Percentiles rank a stretch among this genome's conserved stretches.
phyloP scores from a whole-genome alignment of 257 asterid genomes.

The Fraxinus pennsylvanica region DNA sequence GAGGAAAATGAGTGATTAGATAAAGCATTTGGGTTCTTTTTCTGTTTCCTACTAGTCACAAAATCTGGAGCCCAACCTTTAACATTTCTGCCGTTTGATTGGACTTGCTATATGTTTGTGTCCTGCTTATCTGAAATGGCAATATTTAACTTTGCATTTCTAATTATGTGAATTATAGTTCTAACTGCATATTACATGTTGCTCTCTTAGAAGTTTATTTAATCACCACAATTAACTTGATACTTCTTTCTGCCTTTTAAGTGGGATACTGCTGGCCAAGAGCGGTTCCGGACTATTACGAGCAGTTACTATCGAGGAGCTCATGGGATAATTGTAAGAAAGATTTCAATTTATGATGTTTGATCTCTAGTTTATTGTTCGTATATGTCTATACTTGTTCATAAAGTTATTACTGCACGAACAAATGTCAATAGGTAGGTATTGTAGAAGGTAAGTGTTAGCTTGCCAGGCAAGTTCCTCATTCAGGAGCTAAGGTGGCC shows the following conservation, averaged over 20 bases:
- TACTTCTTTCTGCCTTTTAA: constrained; percentile 36
- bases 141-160: not conserved
- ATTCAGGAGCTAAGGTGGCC: not conserved
- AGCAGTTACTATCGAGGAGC: constrained; percentile 99
- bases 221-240: constrained; percentile 10
- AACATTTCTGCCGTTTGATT: not conserved
- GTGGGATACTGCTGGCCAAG: constrained; percentile 99
- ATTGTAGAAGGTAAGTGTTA: not conserved
- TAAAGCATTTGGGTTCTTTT: not conserved
- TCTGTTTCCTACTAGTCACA: not conserved
- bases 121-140: not conserved
- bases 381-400: not conserved
- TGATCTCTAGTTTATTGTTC: constrained; percentile 14
- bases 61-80: not conserved
- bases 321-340: constrained; percentile 92
- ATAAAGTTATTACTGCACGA: not conserved
- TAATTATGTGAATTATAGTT: not conserved
- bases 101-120: not conserved
- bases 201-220: not conserved
- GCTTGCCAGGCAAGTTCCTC: not conserved
- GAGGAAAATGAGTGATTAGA: not conserved
- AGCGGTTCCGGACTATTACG: constrained; percentile 93
- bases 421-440: not conserved
- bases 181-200: too few relatives aligned
- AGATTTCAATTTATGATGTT: constrained; percentile 21